phyloP scores from a whole-genome alignment of 2,329 filamentous ascomycete species.

The Penicillium brasilianum region DNA sequence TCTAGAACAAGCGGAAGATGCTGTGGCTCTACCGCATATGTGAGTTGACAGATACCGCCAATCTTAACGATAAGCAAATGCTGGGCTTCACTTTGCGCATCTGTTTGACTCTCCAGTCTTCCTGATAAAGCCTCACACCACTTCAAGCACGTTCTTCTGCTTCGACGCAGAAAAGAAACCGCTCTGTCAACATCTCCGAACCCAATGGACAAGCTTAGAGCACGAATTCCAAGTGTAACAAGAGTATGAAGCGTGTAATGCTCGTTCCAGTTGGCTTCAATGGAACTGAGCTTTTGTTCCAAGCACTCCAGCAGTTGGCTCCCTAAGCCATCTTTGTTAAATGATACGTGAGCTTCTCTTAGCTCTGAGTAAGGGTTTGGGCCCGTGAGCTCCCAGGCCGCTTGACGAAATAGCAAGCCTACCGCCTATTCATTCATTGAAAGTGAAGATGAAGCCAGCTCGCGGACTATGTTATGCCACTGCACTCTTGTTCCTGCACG shows the following conservation, averaged over 20 bases:
- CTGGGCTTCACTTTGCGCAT: conserved; percentile 6
- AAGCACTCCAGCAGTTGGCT: conserved; percentile 42
- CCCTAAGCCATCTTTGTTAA: conserved; percentile 29
- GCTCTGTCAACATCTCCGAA: conserved; percentile 2
- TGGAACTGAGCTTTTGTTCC: conserved; percentile 35
- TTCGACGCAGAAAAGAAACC: neutral
- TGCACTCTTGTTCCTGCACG: conserved; percentile 44
- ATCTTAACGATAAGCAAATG: conserved; percentile 11
- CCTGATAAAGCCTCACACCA: conserved; percentile 13
- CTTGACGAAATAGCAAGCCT: conserved; percentile 54
- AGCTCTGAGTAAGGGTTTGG: conserved; percentile 4
- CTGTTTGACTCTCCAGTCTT: conserved; percentile 4
- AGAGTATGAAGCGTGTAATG: conserved; percentile 41
- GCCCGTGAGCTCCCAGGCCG: conserved; percentile 53
- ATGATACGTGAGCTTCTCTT: conserved; percentile 26
- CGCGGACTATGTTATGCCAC: conserved; percentile 59
- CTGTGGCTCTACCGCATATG: conserved; percentile 15
- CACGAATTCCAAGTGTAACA: conserved; percentile 12
- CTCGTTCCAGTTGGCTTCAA: conserved; percentile 58
- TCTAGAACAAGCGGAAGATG: conserved; percentile 8
- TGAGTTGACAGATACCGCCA: conserved; percentile 18
- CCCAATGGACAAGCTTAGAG: conserved; percentile 15
- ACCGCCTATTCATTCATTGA: conserved; percentile 58
- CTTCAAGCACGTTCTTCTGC: conserved; percentile 1
- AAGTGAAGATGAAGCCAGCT: conserved; percentile 54